Evolutionary conservation across 148 eudicot species (phyloP).

Genomic region (Dianthus caryophyllus): DNA sequence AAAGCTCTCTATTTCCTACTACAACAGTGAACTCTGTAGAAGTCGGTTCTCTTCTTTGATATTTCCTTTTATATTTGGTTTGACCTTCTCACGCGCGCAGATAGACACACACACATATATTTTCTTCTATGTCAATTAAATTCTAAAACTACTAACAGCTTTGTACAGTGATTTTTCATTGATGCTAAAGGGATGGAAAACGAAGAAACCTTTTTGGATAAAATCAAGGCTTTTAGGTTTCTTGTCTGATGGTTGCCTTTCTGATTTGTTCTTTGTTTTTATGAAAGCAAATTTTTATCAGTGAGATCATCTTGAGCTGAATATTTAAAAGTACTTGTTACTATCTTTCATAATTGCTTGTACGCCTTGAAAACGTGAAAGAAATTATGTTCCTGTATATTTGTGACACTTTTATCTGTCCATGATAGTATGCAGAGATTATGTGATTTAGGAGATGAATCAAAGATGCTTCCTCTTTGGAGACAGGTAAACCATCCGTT

Average conservation of each 20-base stretch:
- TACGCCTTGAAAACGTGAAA: not conserved
- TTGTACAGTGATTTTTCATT: not conserved
- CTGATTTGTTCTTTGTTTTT: not conserved
- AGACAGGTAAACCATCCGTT: slow-evolving; percentile 57
- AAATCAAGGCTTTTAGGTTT: not conserved
- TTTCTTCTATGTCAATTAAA: too few relatives aligned
- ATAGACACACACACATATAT: too few relatives aligned
- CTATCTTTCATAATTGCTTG: too few relatives aligned
- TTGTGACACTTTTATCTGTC: slow-evolving; percentile 19
- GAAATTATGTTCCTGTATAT: not conserved
- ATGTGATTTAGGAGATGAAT: slow-evolving; percentile 76
- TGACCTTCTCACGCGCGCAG: too few relatives aligned
- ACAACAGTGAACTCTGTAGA: too few relatives aligned
- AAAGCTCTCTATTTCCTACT: not conserved
- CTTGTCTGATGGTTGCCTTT: not conserved
- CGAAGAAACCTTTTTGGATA: not conserved
- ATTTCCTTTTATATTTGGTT: too few relatives aligned
- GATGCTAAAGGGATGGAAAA: not conserved
- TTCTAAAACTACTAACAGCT: too few relatives aligned
- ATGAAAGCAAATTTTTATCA: not conserved
- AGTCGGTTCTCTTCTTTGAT: too few relatives aligned
- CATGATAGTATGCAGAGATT: slow-evolving; percentile 69
- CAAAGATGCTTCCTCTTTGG: slow-evolving; percentile 93
- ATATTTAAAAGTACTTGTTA: too few relatives aligned
- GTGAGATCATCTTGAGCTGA: not conserved